Evolutionary conservation across 176 grass and related monocot genomes (phyloP).

Genomic region (Chrysopogon serrulatus): DNA sequence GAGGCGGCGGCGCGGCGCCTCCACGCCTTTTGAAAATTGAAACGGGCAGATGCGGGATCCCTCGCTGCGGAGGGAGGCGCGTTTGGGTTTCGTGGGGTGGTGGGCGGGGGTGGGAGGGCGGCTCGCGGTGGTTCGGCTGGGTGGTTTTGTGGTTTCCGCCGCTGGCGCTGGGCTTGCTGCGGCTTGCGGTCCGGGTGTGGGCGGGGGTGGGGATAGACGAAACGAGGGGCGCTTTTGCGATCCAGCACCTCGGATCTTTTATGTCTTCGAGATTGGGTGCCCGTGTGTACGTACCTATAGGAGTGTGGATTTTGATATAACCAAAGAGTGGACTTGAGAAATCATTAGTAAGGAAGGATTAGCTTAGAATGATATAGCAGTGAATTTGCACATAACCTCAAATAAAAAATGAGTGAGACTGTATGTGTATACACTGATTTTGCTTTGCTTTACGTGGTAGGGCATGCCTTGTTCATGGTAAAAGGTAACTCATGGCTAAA

Average conservation of each 20-base stretch:
- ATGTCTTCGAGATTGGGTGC: background rate
- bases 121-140: conserved; percentile 25
- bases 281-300: background rate
- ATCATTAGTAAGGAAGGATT: too few relatives aligned
- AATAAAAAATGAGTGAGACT: too few relatives aligned
- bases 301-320: too few relatives aligned
- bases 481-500: too few relatives aligned
- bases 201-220: background rate
- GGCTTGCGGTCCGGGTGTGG: background rate
- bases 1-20: background rate
- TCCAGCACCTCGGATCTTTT: background rate
- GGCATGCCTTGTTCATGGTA: background rate
- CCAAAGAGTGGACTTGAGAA: background rate
- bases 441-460: background rate
- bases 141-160: conserved; percentile 9
- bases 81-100: conserved; percentile 12
- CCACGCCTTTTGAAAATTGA: conserved; percentile 38
- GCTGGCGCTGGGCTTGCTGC: background rate
- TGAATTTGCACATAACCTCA: too few relatives aligned
- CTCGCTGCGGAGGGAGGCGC: background rate
- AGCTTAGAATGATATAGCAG: too few relatives aligned
- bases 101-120: background rate
- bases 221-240: background rate
- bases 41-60: conserved; percentile 30
- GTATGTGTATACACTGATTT: background rate